Percentiles rank a stretch among this genome's conserved stretches.
phyloP scores from a whole-genome alignment of 345 rosid species.

The Eucalyptus cloeziana region DNA sequence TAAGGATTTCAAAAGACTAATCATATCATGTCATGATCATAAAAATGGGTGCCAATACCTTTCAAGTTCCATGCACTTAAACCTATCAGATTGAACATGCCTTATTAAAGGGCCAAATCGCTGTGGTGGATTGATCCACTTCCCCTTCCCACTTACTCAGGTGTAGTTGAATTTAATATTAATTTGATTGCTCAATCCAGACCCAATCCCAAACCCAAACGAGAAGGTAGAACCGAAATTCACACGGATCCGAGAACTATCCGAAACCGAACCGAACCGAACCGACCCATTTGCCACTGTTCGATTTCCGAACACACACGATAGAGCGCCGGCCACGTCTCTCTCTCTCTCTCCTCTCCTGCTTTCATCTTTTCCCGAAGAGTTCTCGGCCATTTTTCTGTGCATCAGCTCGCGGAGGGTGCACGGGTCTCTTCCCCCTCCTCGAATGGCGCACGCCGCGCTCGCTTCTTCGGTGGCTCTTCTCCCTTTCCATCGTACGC shows the following conservation, averaged over 20 bases:
- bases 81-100: not conserved
- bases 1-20: not conserved
- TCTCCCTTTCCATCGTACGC: constrained; percentile 14
- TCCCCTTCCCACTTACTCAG: not conserved
- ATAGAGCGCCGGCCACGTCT: not conserved
- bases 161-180: not conserved
- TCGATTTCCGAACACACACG: not conserved
- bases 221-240: not conserved
- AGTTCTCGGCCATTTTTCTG: not conserved
- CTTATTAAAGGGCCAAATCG: not conserved
- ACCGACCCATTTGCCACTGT: not conserved
- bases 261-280: not conserved
- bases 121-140: not conserved
- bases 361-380: not conserved
- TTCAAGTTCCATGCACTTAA: not conserved
- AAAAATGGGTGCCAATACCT: not conserved
- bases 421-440: not conserved
- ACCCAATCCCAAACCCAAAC: not conserved
- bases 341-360: not conserved
- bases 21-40: not conserved
- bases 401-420: not conserved
- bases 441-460: constrained; percentile 13
- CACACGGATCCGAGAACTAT: not conserved
- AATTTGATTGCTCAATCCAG: not conserved
- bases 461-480: constrained; percentile 7